A percentile compares a stretch with the other conserved stretches of the same genome.
phyloP scores from a whole-genome alignment of 2,329 filamentous ascomycete species.

The Fusarium sp. region DNA sequence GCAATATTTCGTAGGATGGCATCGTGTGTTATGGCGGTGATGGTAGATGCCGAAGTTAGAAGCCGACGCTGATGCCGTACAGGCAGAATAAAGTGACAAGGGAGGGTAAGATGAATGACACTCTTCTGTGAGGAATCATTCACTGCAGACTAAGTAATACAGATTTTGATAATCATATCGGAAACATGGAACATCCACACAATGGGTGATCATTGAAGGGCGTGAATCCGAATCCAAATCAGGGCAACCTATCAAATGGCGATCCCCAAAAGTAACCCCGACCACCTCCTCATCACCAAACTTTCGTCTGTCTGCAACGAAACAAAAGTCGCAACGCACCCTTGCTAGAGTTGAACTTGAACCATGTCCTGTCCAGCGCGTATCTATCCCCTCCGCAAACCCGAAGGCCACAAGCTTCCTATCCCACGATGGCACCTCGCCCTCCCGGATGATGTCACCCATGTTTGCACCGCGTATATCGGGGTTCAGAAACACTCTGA shows the following conservation, averaged over 20 bases:
- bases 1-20: not conserved
- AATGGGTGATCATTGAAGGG: not conserved
- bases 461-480: conserved; percentile 45
- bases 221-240: conserved; percentile 11
- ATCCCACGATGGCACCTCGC: conserved; percentile 48
- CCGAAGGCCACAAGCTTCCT: conserved; percentile 45
- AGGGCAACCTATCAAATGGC: conserved; percentile 8
- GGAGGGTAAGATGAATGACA: not conserved
- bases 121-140: not conserved
- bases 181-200: not conserved
- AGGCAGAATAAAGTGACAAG: not conserved
- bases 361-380: conserved; percentile 35
- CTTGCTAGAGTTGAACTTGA: not conserved
- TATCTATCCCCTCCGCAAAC: conserved; percentile 46
- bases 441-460: conserved; percentile 21
- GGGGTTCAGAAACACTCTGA: conserved; percentile 42
- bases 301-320: not conserved
- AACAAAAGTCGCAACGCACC: not conserved
- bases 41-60: not conserved
- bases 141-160: not conserved
- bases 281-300: not conserved
- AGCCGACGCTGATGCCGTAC: not conserved
- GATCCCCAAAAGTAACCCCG: not conserved
- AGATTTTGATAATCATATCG: not conserved
- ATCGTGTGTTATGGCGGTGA: not conserved